Base-by-base conservation (phyloP, 2,329 filamentous ascomycete genomes). In the Fusarium robinianum region DNA sequence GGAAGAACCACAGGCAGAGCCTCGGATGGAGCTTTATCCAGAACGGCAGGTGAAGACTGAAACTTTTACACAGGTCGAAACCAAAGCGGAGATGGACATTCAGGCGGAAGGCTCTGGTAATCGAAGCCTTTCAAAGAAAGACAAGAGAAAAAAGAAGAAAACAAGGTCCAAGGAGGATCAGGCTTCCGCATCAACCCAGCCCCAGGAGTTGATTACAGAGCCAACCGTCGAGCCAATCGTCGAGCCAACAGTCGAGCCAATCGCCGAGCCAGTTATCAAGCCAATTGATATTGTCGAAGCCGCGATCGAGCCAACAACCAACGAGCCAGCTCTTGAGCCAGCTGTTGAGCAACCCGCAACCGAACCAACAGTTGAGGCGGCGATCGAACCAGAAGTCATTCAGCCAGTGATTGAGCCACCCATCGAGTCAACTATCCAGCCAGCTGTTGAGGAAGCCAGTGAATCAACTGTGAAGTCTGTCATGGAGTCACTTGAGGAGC, bases 141-240 rank as follows among this genome's bases (percentile, higher is more conserved):
- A 52, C 25, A 40, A 53, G 31, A 48, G 58, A 33, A 51, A 50
- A 34, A 44, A 24, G 14, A 50, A 33, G 43, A 48, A 37, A 19
- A 21, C 32, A 34, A 8, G 29, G 43, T 3, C n/a, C 14, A 14
- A 22, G 14, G 23, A 34, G 15, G 35, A 19, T 8, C 22, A 44
- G 22, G 21, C 22, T 25, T 15, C 18, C 14, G 23, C 9, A n/a
- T 12, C 11, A 14, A 27, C 6, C 4, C 25, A 7, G 10, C 25
- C 25, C 5, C 25, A 14, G 11, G 16, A 8, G 5, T 12, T 14
- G 25, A 27, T 27, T n/a, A 14, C 10, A 27, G 8, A n/a, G 25
- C 25, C 16, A 3, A 6, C 3, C 8, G 8, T 27, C 19, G 25
- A 46, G 7, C 9, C 25, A 22, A 6, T 14, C 3, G 14, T 11